These are phyloP conservation scores for Tagetes patula DNA, from an alignment of 129 eudicot genomes.

Conservation along the genomic window DNA sequence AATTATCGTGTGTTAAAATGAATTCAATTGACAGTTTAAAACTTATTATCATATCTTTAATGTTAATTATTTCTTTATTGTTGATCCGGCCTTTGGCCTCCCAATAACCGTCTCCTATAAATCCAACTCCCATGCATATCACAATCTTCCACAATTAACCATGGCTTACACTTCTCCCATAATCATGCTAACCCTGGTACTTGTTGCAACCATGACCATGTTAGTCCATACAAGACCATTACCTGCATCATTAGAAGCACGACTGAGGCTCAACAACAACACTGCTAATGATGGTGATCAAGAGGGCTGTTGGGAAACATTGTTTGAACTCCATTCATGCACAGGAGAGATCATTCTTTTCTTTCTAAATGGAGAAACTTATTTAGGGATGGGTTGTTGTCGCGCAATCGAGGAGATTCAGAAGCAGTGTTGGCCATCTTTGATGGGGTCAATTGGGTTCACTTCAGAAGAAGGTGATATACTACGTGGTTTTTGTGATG, in stretches of 20 bases:
- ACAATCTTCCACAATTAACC: neutral
- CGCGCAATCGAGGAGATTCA: conserved; percentile 45
- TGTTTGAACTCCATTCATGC: conserved; percentile 64
- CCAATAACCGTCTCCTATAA: conserved; percentile 26
- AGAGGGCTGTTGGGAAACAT: conserved; percentile 59
- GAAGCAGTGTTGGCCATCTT: conserved; percentile 58
- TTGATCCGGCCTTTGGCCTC: conserved; percentile 7
- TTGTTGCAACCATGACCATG: conserved; percentile 21
- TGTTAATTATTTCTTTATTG: neutral
- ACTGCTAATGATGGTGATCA: conserved; percentile 5
- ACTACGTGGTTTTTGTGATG: conserved; percentile 63
- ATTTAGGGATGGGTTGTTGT: conserved; percentile 56
- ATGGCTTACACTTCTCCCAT: conserved; percentile 23
- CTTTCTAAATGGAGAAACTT: conserved; percentile 62
- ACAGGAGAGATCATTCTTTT: conserved; percentile 62
- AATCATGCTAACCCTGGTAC: conserved; percentile 9
- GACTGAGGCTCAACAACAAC: conserved; percentile 33
- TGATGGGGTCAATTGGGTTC: conserved; percentile 57
- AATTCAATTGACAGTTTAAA: neutral
- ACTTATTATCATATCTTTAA: neutral
- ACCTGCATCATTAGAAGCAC: conserved; percentile 25
- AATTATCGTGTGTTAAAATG: neutral
- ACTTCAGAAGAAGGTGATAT: conserved; percentile 56
- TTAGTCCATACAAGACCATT: conserved; percentile 26
- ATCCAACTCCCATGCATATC: conserved; percentile 12